phyloP scores from a whole-genome alignment of 495 filamentous ascomycete genomes.

The Xylaria grammica region DNA sequence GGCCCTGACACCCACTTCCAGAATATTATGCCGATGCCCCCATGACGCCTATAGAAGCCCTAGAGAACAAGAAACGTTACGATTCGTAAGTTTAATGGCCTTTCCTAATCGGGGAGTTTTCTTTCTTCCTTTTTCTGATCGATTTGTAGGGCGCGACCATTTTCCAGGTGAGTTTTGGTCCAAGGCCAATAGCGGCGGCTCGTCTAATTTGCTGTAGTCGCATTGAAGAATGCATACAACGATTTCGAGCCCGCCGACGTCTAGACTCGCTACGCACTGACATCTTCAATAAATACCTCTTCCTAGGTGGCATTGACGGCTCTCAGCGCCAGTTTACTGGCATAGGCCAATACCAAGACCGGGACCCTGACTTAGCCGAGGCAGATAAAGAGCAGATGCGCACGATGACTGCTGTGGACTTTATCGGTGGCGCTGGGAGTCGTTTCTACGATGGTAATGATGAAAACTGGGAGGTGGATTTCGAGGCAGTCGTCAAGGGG shows the following conservation, averaged over 20 bases:
- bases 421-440: constrained; percentile 47
- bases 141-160: constrained; percentile 35
- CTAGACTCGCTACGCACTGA: constrained; percentile 64
- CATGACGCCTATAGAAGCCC: constrained; percentile 67
- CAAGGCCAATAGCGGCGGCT: not conserved
- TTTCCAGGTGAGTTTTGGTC: constrained; percentile 42
- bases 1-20: constrained; percentile 28
- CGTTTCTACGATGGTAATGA: constrained; percentile 53
- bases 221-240: constrained; percentile 84
- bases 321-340: constrained; percentile 71
- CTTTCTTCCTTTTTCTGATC: no score
- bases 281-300: constrained; percentile 79
- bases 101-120: not conserved
- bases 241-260: constrained; percentile 76
- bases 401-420: constrained; percentile 63
- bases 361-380: constrained; percentile 58
- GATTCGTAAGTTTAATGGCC: constrained; percentile 44
- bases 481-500: constrained; percentile 73
- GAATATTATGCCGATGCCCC: constrained; percentile 80
- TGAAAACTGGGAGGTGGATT: constrained; percentile 76
- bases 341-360: constrained; percentile 59
- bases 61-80: constrained; percentile 66
- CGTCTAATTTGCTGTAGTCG: constrained; percentile 55
- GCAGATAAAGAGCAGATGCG: constrained; percentile 65
- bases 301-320: constrained; percentile 79